Base-by-base conservation (phyloP, 2,329 filamentous ascomycete species). In the Fusarium sublunatum region DNA sequence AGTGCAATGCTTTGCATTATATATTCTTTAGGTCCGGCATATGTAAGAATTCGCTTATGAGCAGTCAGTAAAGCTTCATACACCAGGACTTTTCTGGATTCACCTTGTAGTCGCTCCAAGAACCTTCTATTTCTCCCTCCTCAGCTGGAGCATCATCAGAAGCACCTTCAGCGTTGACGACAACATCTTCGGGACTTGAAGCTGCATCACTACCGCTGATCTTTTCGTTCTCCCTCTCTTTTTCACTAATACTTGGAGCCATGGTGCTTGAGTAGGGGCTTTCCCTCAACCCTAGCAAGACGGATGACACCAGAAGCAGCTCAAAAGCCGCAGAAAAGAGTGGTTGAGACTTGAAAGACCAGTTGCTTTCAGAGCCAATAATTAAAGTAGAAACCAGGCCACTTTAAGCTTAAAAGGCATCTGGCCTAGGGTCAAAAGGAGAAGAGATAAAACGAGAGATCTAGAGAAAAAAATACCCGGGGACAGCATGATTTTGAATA, bases 31-130 rank as follows among this genome's bases (percentile, higher is more conserved):
- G 64, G 53, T 2, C 69, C 67, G 28, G 68, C 75, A 58, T 70
- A 72, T 25, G 61, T 61, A 32, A 77, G 71, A 25, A 76, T 75
- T 53, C 73, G 69, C 73, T 75, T 32, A 12, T 25, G 7, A 2
- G n/a, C 8, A n/a, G 47, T 70, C 28, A 70, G 60, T 36, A 10
- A n/a, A 26, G 0, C 9, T 13, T 24, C 2, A 6, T 5, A 2
- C 10, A 46, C 26, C 10, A 19, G 9, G 7, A 9, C 2, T 40
- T 19, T 3, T 8, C 12, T 6, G 10, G 2, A 15, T 31, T 55
- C 36, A 71, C 68, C 55, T 70, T 68, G 36, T 71, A 70, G 22
- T 64, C 66, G 12, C 45, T 41, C 64, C 64, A 67, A 2, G 64
- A 67, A 24, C 56, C 64, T 31, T 67, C 61, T 12, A 61, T 43